phyloP scores from a whole-genome alignment of 1,284 basidiomycete species.

The Ceraceosorus bombacis region DNA sequence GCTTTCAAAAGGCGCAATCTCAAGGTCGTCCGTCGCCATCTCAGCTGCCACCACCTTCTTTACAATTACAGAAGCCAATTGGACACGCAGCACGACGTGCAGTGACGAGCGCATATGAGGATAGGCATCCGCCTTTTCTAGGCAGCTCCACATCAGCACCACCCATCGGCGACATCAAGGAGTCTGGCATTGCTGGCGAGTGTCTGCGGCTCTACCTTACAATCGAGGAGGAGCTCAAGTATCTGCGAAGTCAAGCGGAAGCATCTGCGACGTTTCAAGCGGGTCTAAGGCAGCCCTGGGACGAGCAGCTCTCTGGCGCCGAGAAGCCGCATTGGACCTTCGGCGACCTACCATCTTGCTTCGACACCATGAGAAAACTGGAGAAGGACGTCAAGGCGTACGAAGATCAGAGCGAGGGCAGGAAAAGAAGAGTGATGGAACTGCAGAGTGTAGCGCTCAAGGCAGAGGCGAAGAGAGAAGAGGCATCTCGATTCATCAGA shows the following conservation, averaged over 20 bases:
- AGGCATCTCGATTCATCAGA: constrained; percentile 58
- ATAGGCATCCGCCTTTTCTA: constrained; percentile 12
- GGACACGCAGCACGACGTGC: too few relatives aligned
- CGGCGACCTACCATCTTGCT: constrained; percentile 46
- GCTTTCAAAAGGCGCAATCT: not conserved
- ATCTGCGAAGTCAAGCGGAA: constrained; percentile 21
- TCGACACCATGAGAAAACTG: constrained; percentile 27
- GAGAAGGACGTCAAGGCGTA: constrained; percentile 29
- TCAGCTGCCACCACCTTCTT: not conserved
- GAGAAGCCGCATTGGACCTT: constrained; percentile 46
- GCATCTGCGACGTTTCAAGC: constrained; percentile 43
- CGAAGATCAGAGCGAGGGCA: constrained; percentile 37
- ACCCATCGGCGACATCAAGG: constrained; percentile 20
- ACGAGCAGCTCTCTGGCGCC: constrained; percentile 23
- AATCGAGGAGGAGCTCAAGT: constrained; percentile 48
- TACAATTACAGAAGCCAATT: too few relatives aligned
- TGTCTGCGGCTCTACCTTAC: constrained; percentile 47
- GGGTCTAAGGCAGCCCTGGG: constrained; percentile 32
- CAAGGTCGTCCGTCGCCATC: not conserved
- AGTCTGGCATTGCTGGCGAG: constrained; percentile 39
- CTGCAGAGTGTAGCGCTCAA: constrained; percentile 53
- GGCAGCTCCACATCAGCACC: constrained; percentile 10
- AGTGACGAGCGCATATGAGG: not conserved
- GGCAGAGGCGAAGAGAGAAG: constrained; percentile 48
- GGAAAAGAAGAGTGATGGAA: constrained; percentile 48